Conservation (phyloP, 2,329 filamentous ascomycete genomes). For the Fusarium sp. region DNA sequence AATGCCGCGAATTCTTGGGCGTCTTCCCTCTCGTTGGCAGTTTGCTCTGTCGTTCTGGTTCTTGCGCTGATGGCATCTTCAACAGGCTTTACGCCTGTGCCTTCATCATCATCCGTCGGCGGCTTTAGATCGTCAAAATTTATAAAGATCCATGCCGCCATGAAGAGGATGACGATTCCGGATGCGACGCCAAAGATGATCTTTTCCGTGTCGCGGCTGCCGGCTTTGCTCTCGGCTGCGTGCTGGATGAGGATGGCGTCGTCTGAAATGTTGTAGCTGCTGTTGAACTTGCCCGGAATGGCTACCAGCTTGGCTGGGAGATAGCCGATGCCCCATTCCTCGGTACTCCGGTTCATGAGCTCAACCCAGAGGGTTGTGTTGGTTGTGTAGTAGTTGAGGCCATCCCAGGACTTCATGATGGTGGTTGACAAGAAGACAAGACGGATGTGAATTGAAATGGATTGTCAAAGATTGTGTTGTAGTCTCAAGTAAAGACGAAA, state of each 20-base stretch:
- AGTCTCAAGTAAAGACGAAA: background rate
- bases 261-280: slow-evolving; percentile 1
- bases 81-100: background rate
- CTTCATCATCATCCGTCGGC: background rate
- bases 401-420: slow-evolving; percentile 21
- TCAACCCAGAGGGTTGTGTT: slow-evolving; percentile 19
- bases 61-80: background rate
- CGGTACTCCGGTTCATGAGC: slow-evolving; percentile 25
- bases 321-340: slow-evolving; percentile 23
- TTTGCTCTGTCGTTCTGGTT: background rate
- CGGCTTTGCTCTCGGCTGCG: background rate
- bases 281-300: slow-evolving; percentile 14
- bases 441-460: background rate
- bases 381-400: slow-evolving; percentile 16
- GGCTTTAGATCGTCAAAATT: background rate
- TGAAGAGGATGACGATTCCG: slow-evolving; percentile 14
- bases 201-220: background rate
- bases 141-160: slow-evolving; percentile 1
- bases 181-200: slow-evolving; percentile 15
- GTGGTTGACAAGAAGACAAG: background rate
- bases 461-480: background rate
- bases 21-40: background rate
- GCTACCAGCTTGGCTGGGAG: slow-evolving; percentile 18
- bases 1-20: background rate
- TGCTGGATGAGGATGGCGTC: slow-evolving; percentile 18